Base-by-base conservation (phyloP, 2,329 filamentous ascomycete species). In the Elsinoe perseae region DNA sequence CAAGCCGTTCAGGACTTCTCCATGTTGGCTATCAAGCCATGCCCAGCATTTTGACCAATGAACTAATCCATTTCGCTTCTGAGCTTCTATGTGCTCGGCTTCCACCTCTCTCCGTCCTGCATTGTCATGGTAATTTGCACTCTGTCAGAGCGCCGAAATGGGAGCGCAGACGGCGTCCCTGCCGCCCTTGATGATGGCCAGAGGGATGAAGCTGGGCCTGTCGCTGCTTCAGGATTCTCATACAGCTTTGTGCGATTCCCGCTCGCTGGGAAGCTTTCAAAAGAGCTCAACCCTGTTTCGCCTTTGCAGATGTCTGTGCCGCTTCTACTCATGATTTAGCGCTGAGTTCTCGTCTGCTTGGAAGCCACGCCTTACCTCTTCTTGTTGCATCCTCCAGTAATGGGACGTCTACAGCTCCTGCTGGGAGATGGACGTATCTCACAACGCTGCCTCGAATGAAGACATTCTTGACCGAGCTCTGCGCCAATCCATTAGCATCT, bases 361-460 rank as follows among this genome's bases (percentile, higher is more conserved):
- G 16, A 32, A 25, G 43, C 46, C 30, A 46, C 43, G 32, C 69
- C 68, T 59, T 74, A 88, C 88, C 88, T 83, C 89, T 84, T 71
- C 89, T 82, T 59, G 89, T 95, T 18, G 91, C 91, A 75, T 96
- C 91, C 75, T 96, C 91, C 60, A 96, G 73, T 60, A 96, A 73
- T 30, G 88, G 86, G 23, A 90, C 86, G 68, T 96, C 91, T 36
- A 96, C 90, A 42, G 87, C 86, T 25, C 78, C 80, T 6, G 85
- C 85, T 0, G 91, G 90, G 52, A 96, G 76, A 71, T 96, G 89
- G 50, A 96, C 89, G 68, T 96, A 96, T 64, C 91, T 81, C 61
- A 96, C 91, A 43, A 95, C 91, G 57, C 88, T 95, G 28, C 91
- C 91, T 66, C 91, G 82, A 66, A 96, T 95, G 69, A 96, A 96